A percentile compares a stretch with the other conserved stretches of the same genome.
Evolutionary conservation across 1,284 basidiomycete species (phyloP).

Genomic region (Moesziomyces globuligerus): DNA sequence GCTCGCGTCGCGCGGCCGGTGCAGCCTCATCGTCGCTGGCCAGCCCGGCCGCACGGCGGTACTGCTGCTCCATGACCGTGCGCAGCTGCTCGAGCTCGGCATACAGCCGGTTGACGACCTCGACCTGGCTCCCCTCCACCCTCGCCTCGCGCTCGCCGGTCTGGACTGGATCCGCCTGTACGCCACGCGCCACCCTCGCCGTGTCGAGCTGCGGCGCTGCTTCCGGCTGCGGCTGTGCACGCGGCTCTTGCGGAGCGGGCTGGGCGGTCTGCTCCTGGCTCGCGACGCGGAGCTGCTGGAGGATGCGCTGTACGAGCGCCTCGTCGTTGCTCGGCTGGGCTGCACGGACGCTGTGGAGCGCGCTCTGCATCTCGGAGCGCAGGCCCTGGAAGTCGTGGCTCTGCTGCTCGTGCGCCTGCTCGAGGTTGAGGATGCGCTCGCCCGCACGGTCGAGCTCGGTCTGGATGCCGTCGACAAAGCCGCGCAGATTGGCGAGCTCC

Average conservation of each 20-base stretch:
- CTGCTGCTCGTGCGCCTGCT: slow-evolving; percentile 48
- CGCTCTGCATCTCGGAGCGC: slow-evolving; percentile 37
- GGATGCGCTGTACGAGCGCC: slow-evolving; percentile 26
- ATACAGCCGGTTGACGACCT: slow-evolving; percentile 43
- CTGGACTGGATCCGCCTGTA: no score
- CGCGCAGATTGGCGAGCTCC: slow-evolving; percentile 45
- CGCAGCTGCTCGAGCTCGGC: slow-evolving; percentile 39
- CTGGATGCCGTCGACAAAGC: slow-evolving; percentile 51
- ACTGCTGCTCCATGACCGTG: slow-evolving; percentile 43
- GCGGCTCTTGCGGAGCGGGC: neutral
- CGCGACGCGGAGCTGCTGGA: slow-evolving; percentile 21
- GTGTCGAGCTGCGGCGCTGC: neutral
- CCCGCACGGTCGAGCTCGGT: slow-evolving; percentile 46
- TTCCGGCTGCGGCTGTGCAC: neutral
- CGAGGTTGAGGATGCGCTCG: slow-evolving; percentile 46
- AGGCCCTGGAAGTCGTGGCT: slow-evolving; percentile 43
- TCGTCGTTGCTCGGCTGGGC: slow-evolving; percentile 13
- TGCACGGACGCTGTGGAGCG: slow-evolving; percentile 28
- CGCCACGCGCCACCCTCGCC: no score
- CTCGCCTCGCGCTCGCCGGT: neutral
- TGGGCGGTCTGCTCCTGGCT: slow-evolving; percentile 3
- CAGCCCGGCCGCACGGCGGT: slow-evolving; percentile 17
- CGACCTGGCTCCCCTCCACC: slow-evolving; percentile 23
- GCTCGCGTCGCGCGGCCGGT: neutral
- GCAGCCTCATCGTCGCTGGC: neutral